Base-by-base conservation (phyloP, 768 basidiomycete species). In the Russula brevipes region DNA sequence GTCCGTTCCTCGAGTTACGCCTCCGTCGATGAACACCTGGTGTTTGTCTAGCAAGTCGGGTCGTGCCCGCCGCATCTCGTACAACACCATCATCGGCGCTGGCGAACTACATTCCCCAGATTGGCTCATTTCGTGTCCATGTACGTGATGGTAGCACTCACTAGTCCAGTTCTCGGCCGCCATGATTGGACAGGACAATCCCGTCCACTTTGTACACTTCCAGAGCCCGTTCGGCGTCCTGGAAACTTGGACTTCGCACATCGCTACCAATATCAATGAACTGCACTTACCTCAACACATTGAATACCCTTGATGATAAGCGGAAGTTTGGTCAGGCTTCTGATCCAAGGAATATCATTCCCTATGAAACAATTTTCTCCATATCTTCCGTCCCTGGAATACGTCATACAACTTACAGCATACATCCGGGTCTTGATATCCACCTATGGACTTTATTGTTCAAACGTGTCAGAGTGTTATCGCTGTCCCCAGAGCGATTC, bases 101-200 rank as follows among this genome's bases (percentile, higher is more conserved):
- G 79, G 78, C 0, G 80, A 72, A 51, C 77, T 72, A 68, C 57
- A 50, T 39, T 35, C 19, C 41, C 54, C 54, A 30, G 17, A 17
- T 42, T 38, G 17, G 38, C 44, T 46, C 24, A 24, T 55, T 46
- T 44, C 30, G 14, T 44, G 7, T 44, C 54, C 35, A 44, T 38
- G 16, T 35, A 49, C 16, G 11, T 31, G 6, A 24, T 9, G 49
- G 61, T 39, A 58, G 9, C 47, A 69, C 77, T 68, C 56, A 78
- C 78, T 74, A 79, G 64, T 81, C 78, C 8, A 78, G 72, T 50
- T 75, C 73, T 50, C 81, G 73, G 10, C 78, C 81, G 24, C 82
- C 81, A 60, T 83, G 81, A 68, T 83, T 83, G 5, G 74, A 76
- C 5, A 83, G 72, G 24, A 80, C 76, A 63, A 83, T 79, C 5